Evolutionary conservation across 441 rosid genomes (phyloP), one percentile per base, ranked within the genome.

Genomic region (Hypseocharis bilobata): DNA sequence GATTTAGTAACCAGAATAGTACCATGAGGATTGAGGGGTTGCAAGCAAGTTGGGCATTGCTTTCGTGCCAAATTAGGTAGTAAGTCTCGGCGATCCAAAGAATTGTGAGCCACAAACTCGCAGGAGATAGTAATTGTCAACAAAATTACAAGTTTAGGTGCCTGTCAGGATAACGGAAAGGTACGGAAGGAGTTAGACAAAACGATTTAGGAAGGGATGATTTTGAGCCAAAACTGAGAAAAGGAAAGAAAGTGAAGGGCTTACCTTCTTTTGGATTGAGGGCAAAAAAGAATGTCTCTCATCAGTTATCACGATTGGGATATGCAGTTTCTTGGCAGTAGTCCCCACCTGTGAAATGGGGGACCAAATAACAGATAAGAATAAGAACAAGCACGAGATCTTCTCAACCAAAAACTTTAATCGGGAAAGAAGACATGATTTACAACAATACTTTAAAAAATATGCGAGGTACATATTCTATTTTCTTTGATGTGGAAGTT

Each of bases 251-350:
- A 69, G 57, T 2, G 66, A 52, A 74, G 73, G 77, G 75, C 70
- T 60, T 67, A 88, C 90, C 83, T 82, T 79, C 63, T 84, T 81
- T 74, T 44, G 77, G 85, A 80, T 55, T 72, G 77, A 72, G 78
- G 83, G 88, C 80, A 80, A 81, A 36, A 91, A 78, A 80, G 73
- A 74, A 86, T 85, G 88, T 78, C 85, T 73, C 0, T n/a, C n/a
- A n/a, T n/a, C n/a, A n/a, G n/a, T 22, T 26, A 75, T 84, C 85
- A 81, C 76, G 80, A 64, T 67, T 76, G 72, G 73, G 66, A 72
- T 68, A 72, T 68, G 68, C 76, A 72, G 71, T 68, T 68, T 65
- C 71, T 73, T 76, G 76, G 79, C 77, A 75, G 81, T 68, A 81
- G 79, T 83, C 77, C 80, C 74, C 72, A 67, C 82, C 85, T 83